Evolutionary conservation across 192 early-diverging fungal species (phyloP).

Genomic region (Cladochytrium replicatum): DNA sequence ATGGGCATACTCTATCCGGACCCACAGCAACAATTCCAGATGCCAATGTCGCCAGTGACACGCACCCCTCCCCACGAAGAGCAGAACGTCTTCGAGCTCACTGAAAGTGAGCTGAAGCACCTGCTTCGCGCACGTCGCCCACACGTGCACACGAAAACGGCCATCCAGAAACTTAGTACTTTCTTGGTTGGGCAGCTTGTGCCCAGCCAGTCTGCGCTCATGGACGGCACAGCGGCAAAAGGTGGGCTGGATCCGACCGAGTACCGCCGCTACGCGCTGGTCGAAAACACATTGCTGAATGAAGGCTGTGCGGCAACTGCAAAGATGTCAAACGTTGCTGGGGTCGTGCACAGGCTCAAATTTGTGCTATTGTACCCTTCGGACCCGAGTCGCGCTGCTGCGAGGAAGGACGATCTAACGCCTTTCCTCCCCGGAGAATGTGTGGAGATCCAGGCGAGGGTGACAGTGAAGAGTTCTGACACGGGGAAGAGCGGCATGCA

Average conservation of each 20-base stretch:
- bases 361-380: slow-evolving; percentile 30
- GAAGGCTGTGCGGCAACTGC: slow-evolving; percentile 3
- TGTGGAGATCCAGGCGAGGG: slow-evolving; percentile 24
- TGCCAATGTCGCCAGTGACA: background rate
- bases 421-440: slow-evolving; percentile 28
- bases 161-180: slow-evolving; percentile 7
- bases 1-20: background rate
- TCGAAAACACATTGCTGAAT: slow-evolving; percentile 6
- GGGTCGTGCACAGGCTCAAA: slow-evolving; percentile 14
- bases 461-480: slow-evolving; percentile 7
- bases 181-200: slow-evolving; percentile 1
- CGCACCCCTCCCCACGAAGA: background rate
- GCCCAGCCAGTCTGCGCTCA: background rate
- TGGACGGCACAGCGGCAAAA: no score
- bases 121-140: slow-evolving; percentile 8
- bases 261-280: slow-evolving; percentile 33
- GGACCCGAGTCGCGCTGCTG: slow-evolving; percentile 4
- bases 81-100: slow-evolving; percentile 4
- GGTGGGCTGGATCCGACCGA: no score
- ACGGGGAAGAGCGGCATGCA: no score
- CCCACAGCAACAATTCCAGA: no score
- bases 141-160: slow-evolving; percentile 15
- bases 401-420: slow-evolving; percentile 12
- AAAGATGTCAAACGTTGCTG: background rate
- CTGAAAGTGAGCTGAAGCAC: background rate